Conservation (phyloP, 78 protist genomes). For the Dictyostelium firmibasis region DNA sequence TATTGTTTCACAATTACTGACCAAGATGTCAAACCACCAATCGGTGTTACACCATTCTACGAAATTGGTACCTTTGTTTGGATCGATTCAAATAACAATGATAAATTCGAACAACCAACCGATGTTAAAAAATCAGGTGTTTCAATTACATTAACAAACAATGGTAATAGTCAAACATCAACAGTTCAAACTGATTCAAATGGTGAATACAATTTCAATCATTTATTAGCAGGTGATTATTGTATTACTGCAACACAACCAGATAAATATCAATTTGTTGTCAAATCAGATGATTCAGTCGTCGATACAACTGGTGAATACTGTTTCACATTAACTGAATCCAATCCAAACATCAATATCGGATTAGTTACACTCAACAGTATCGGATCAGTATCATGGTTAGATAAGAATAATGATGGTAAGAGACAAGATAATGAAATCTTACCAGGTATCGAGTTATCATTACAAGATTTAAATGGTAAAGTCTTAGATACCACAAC, state of each 20-base stretch:
- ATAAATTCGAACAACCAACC: neutral
- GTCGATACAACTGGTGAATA: neutral
- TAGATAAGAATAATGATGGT: conserved; percentile 11
- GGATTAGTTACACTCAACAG: neutral
- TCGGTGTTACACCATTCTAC: neutral
- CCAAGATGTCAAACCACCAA: neutral
- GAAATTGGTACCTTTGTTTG: neutral
- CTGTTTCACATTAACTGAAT: neutral
- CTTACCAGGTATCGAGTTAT: neutral
- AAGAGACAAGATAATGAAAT: neutral
- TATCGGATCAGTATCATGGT: neutral
- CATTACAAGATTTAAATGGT: neutral
- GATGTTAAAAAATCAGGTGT: neutral
- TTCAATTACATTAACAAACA: neutral
- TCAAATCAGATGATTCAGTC: neutral
- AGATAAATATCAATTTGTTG: neutral
- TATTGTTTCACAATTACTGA: neutral
- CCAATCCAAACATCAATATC: neutral
- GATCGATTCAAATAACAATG: neutral
- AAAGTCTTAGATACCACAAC: neutral
- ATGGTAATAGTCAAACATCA: neutral
- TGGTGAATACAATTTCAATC: neutral
- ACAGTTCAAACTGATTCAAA: neutral
- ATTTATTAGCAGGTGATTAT: neutral
- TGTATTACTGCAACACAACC: neutral